Evolutionary conservation across 495 filamentous ascomycete species (phyloP), one percentile per base, ranked within the genome.

Genomic region (Lepidopterella palustris): DNA sequence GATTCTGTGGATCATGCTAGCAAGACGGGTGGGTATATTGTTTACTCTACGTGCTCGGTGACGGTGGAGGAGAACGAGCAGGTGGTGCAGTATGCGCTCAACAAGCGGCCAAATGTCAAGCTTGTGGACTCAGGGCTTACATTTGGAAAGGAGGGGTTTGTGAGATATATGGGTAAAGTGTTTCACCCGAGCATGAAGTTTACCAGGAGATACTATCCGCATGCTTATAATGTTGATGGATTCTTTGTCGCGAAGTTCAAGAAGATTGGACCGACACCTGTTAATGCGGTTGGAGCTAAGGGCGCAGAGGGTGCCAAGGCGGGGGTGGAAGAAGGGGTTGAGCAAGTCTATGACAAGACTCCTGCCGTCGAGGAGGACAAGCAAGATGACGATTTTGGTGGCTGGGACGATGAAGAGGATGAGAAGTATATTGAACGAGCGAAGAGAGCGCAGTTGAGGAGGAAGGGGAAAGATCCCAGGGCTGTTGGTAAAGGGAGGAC

Each of bases 241-340:
- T 98, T 98, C 84, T 98, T 95, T 71, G 93, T 97, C 3, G 87
- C 89, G 68, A 98, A 97, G 74, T 85, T 98, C 70, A 92, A 95
- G 76, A 98, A 98, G 82, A 82, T 81, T 27, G 93, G 82, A 11
- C 87, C 87, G 0, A 88, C 85, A 11, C 83, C 87, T 0, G 73
- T 75, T 28, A 65, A 66, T 21, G 80, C 79, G 35, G 78, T 78
- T 11, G 78, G 81, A 59, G 68, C 75, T 20, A 74, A 64, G 21
- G 63, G 63, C 45, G 68, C 57, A 18, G 62, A 63, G 25, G 39
- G 62, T 2, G 60, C 45, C 20, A 55, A 66, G 42, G 71, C 64
- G 4, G 65, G 65, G 6, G 67, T 58, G 57, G 20, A 55, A 13
- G 64, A 63, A 28, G 59, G 61, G 18, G 66, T 69, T n/a, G 70